These are phyloP conservation scores for Backusella tarrabulga DNA, from an alignment of 192 early-diverging fungal species.

Conservation along the genomic window DNA sequence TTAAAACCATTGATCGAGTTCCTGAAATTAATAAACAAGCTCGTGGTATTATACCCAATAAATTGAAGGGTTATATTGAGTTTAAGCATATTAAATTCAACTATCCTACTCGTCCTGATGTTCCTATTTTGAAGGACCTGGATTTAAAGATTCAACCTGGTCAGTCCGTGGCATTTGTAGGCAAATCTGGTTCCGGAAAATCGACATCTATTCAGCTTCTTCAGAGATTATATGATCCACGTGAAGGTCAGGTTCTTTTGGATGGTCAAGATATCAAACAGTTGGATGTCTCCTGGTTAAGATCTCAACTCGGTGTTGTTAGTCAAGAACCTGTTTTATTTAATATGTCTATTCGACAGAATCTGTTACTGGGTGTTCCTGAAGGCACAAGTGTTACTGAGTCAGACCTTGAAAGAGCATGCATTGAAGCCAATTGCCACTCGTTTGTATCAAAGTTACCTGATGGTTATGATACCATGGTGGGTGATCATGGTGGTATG, in stretches of 20 bases:
- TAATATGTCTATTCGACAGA: constrained; percentile 67
- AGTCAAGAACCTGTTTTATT: constrained; percentile 91
- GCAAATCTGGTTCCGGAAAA: constrained; percentile 81
- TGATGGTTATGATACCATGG: constrained; percentile 74
- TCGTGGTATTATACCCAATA: constrained; percentile 43
- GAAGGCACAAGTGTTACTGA: constrained; percentile 33
- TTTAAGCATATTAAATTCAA: constrained; percentile 73
- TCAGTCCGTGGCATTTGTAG: constrained; percentile 84
- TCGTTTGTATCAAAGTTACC: constrained; percentile 86
- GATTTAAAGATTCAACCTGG: constrained; percentile 68
- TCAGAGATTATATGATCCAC: constrained; percentile 81
- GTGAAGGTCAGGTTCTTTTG: constrained; percentile 53
- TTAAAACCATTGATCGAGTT: constrained; percentile 74
- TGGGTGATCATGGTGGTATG: constrained; percentile 75
- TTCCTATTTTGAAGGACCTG: constrained; percentile 72
- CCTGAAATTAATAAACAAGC: constrained; percentile 66
- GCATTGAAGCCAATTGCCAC: constrained; percentile 67
- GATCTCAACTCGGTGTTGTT: constrained; percentile 85
- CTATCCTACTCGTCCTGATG: constrained; percentile 82
- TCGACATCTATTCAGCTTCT: constrained; percentile 82
- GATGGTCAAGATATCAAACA: constrained; percentile 75
- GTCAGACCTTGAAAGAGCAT: constrained; percentile 66
- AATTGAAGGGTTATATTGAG: constrained; percentile 63
- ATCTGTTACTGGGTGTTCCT: constrained; percentile 65
- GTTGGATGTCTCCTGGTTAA: constrained; percentile 76